Conservation (phyloP, 371 early-diverging fungal species). For the Rhizopus arrhizus region DNA sequence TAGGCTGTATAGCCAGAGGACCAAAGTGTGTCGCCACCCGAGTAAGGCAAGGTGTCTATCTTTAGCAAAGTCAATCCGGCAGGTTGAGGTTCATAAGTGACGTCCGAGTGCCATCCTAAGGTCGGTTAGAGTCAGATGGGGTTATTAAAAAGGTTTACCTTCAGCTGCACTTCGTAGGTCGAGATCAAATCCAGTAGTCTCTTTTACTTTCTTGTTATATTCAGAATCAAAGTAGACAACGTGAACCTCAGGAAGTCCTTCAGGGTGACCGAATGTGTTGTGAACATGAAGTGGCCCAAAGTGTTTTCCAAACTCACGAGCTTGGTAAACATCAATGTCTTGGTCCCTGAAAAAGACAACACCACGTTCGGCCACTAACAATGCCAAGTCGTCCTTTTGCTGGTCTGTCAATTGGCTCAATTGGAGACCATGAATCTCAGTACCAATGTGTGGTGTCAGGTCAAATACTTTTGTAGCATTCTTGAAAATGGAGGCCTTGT, state of each 20-base stretch:
- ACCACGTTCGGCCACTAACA: conserved; percentile 64
- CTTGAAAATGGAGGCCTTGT: conserved; percentile 58
- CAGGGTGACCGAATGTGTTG: conserved; percentile 38
- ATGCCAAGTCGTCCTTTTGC: conserved; percentile 62
- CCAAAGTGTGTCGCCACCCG: conserved; percentile 67
- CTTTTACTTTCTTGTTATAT: not conserved
- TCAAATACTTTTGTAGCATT: conserved; percentile 63
- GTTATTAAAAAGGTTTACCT: conserved; percentile 1
- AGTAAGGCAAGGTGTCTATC: conserved; percentile 53
- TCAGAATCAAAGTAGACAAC: conserved; percentile 34
- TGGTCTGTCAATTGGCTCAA: conserved; percentile 55
- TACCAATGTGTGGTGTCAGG: conserved; percentile 66
- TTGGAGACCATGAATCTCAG: conserved; percentile 69
- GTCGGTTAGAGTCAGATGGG: no score
- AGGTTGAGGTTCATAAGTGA: conserved; percentile 63
- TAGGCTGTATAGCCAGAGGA: conserved; percentile 61
- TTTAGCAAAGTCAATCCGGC: conserved; percentile 59
- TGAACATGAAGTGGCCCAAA: conserved; percentile 56
- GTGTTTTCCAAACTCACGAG: conserved; percentile 52
- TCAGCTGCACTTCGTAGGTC: conserved; percentile 1
- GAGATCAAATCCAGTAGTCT: not conserved
- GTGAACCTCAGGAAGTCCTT: conserved; percentile 36
- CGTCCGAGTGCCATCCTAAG: conserved; percentile 58
- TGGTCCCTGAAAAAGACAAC: conserved; percentile 72
- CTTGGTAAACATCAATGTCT: conserved; percentile 58